These are phyloP conservation scores for Paraphysoderma sedebokerense DNA, from an alignment of 371 early-diverging fungal genomes.

Conservation along the genomic window DNA sequence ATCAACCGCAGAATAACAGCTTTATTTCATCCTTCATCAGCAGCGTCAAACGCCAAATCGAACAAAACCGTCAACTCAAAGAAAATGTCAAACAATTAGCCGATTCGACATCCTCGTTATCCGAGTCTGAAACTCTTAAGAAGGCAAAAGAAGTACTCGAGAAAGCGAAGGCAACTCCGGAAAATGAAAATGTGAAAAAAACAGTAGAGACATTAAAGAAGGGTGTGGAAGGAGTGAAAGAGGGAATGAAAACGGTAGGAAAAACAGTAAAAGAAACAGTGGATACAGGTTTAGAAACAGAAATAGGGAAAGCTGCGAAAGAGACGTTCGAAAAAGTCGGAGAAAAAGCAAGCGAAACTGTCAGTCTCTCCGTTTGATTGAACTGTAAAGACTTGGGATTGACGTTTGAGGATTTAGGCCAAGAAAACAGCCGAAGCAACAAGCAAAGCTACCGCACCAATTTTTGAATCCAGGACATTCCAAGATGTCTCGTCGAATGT, in stretches of 20 bases:
- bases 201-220: slow-evolving; percentile 41
- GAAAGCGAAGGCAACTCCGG: slow-evolving; percentile 33
- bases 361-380: slow-evolving; percentile 16
- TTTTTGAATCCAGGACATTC: slow-evolving; percentile 39
- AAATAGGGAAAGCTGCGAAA: slow-evolving; percentile 6
- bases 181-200: slow-evolving; percentile 34
- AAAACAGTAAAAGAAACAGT: slow-evolving; percentile 60
- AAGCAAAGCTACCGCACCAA: slow-evolving; percentile 20
- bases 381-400: too few relatives aligned
- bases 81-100: slow-evolving; percentile 71
- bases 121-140: slow-evolving; percentile 73
- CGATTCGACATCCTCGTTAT: slow-evolving; percentile 57
- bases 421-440: not conserved
- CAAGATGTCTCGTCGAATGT: slow-evolving; percentile 75
- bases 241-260: slow-evolving; percentile 50
- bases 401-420: not conserved
- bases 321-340: slow-evolving; percentile 46
- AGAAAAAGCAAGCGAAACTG: slow-evolving; percentile 47
- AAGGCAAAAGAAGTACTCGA: slow-evolving; percentile 69
- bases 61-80: slow-evolving; percentile 81
- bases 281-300: slow-evolving; percentile 18
- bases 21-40: slow-evolving; percentile 45
- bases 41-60: slow-evolving; percentile 72
- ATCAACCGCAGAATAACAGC: too few relatives aligned
- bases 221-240: slow-evolving; percentile 63